phyloP scores from a whole-genome alignment of 2,329 filamentous ascomycete species.

The Cadophora luteo-olivacea region DNA sequence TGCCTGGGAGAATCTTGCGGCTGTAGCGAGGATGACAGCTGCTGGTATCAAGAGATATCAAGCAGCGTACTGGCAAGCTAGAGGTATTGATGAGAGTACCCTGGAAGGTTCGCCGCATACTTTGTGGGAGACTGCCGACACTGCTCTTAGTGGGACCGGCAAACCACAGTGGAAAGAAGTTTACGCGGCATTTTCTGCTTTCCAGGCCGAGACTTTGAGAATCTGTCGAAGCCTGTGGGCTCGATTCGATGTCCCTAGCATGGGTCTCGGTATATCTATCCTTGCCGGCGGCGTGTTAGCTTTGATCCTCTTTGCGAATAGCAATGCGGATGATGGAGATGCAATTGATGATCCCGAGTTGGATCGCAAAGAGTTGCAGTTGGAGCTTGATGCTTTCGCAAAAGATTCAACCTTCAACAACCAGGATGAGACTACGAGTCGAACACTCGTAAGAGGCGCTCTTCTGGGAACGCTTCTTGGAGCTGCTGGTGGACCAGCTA shows the following conservation, averaged over 20 bases:
- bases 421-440: conserved; percentile 38
- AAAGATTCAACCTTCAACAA: conserved; percentile 34
- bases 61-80: conserved; percentile 76
- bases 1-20: conserved; percentile 78
- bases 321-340: conserved; percentile 60
- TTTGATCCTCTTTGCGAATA: conserved; percentile 75
- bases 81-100: conserved; percentile 68
- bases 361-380: conserved; percentile 63
- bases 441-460: conserved; percentile 35
- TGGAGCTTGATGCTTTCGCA: conserved; percentile 54
- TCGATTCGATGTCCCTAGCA: conserved; percentile 85
- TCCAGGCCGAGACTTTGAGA: conserved; percentile 78
- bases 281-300: conserved; percentile 71
- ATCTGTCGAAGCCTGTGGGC: conserved; percentile 90
- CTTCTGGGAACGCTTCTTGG: conserved; percentile 40
- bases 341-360: conserved; percentile 63
- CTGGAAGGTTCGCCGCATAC: conserved; percentile 59
- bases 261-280: conserved; percentile 79
- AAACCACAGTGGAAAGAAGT: conserved; percentile 52
- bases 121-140: conserved; percentile 63
- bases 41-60: conserved; percentile 93
- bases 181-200: conserved; percentile 69
- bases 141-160: conserved; percentile 40
- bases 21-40: conserved; percentile 77
- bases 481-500: conserved; percentile 32